These are phyloP conservation scores for Pseudomonodictys pantanalensis DNA, from an alignment of 495 filamentous ascomycete species.

Conservation along the genomic window DNA sequence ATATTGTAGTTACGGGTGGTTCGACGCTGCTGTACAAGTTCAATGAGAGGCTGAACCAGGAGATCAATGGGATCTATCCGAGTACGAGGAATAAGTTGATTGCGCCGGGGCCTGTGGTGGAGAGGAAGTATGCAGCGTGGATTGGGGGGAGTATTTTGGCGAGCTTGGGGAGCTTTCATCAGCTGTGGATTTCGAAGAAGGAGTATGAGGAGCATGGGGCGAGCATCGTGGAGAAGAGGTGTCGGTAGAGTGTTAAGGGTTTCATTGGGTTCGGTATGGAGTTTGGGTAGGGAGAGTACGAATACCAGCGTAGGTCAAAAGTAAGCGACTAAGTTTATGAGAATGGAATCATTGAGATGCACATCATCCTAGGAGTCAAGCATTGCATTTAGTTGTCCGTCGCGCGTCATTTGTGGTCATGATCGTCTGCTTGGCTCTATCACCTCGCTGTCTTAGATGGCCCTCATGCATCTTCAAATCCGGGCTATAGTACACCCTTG, in stretches of 20 bases:
- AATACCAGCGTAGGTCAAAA: neutral
- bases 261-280: neutral
- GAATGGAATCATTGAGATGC: no score
- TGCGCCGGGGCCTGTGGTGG: conserved; percentile 76
- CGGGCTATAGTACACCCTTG: conserved; percentile 6
- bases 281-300: neutral
- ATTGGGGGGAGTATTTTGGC: conserved; percentile 94
- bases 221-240: conserved; percentile 72
- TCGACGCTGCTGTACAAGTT: conserved; percentile 82
- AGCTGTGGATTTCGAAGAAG: conserved; percentile 93
- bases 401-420: no score
- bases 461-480: neutral
- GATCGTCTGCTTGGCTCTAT: neutral
- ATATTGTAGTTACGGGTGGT: conserved; percentile 91
- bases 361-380: no score
- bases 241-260: conserved; percentile 53
- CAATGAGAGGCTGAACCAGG: conserved; percentile 80
- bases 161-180: conserved; percentile 97
- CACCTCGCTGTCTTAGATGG: neutral
- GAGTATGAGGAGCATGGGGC: conserved; percentile 77
- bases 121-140: conserved; percentile 90
- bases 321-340: no score
- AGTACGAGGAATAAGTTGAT: conserved; percentile 78
- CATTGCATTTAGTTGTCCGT: no score
- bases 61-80: conserved; percentile 74